These are phyloP conservation scores for Sphaerosporella brunnea DNA, from an alignment of 495 filamentous ascomycete genomes.

Conservation along the genomic window DNA sequence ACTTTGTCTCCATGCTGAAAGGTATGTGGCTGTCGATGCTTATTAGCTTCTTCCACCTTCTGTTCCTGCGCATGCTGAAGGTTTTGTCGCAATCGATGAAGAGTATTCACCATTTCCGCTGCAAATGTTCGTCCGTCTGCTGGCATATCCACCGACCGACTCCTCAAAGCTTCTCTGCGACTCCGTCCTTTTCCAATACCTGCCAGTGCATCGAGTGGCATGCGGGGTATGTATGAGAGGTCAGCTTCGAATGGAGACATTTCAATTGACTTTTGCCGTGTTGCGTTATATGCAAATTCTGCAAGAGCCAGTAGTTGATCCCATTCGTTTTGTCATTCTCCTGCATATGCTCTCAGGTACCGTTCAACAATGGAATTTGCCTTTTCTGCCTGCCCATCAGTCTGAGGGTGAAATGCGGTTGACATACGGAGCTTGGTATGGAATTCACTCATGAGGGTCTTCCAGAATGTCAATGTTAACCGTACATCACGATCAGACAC, in stretches of 20 bases:
- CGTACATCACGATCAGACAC: not conserved
- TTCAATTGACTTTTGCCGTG: not conserved
- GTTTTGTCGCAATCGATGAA: not conserved
- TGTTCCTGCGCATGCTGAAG: not conserved
- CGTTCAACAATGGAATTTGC: not conserved
- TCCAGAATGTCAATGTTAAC: slow-evolving; percentile 1
- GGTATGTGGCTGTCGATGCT: not conserved
- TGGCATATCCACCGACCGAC: not conserved
- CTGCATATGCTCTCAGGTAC: not conserved
- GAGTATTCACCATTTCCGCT: not conserved
- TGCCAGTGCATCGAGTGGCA: slow-evolving; percentile 3
- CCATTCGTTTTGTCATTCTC: not conserved
- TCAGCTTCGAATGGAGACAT: slow-evolving; percentile 7
- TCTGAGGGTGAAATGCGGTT: slow-evolving; percentile 2
- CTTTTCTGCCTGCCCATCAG: not conserved
- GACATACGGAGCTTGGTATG: not conserved
- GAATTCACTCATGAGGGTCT: not conserved
- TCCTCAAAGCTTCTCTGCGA: too few relatives aligned
- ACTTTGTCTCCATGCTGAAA: not conserved
- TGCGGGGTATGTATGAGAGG: not conserved
- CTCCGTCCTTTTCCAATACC: not conserved
- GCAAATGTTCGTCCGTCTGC: not conserved
- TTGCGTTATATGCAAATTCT: slow-evolving; percentile 5
- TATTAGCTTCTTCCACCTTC: not conserved
- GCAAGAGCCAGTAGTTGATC: not conserved